Base-by-base conservation (phyloP, 169 alveolate species). In the Plasmodium yoelii region DNA sequence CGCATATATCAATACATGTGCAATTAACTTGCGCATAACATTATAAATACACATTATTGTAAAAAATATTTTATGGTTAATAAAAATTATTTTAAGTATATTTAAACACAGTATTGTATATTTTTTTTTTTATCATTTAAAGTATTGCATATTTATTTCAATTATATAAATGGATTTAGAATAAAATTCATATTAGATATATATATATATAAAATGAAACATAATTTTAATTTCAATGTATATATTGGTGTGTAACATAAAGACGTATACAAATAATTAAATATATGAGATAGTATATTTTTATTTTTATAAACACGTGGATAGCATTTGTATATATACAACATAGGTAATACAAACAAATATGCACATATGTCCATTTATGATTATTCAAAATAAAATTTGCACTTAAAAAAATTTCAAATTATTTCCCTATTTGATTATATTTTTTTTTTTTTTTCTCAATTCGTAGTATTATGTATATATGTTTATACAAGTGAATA, bases 321-420 rank as follows among this genome's bases (percentile, higher is more conserved):
- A 22, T 55, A 9, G 47, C 47, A 69, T 69, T 24, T 69, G 53
- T 56, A 69, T 39, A 69, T 5, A 26, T 69, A 69, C 46, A 69
- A 51, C 59, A 15, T 15, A 13, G 59, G 24, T 51, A 44, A 46
- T 55, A 60, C 19, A 60, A 42, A 55, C 24, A 69, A 19, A 69
- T n/a, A 69, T 69, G 77, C 59, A 12, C 59, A 51, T 51, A 15
- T 15, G 59, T 15, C 59, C 59, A 15, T 51, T 64, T 75, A 51
- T 64, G 49, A 69, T 77, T 64, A 77, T 55, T 63, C 63, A 61
- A 64, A 56, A 51, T n/a, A 77, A 77, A 77, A 24, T 63, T 77
- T 47, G 70, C 77, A 47, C 64, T 77, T 77, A 49, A 28, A 61
- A 77, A 77, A 46, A 64, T 77, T 63, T 42, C 19, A 63, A 63